These are phyloP conservation scores for Moniliophthora roreri DNA, from an alignment of 1,284 basidiomycete genomes.

Conservation along the genomic window DNA sequence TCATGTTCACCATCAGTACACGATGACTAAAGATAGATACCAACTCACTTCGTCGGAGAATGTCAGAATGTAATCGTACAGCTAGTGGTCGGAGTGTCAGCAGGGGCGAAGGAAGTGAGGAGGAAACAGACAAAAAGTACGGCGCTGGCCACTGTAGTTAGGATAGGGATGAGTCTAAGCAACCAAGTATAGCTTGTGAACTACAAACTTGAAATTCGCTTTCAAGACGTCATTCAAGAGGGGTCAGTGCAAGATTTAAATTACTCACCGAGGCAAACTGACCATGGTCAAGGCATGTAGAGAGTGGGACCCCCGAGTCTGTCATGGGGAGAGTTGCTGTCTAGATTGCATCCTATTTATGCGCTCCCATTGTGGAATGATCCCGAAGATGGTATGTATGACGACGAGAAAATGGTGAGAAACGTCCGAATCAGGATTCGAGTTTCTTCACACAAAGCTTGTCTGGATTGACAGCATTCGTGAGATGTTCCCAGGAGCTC, in stretches of 20 bases:
- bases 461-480: too few species aligned
- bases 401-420: too few species aligned
- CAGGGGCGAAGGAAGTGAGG: neutral
- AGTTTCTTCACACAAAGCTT: too few species aligned
- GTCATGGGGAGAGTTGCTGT: neutral
- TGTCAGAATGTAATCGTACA: constrained; percentile 1
- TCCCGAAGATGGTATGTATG: too few species aligned
- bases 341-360: neutral
- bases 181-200: too few species aligned
- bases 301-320: neutral
- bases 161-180: neutral
- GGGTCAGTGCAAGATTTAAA: neutral
- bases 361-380: too few species aligned
- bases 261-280: neutral
- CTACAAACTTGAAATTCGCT: neutral
- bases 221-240: neutral
- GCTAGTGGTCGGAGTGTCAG: neutral
- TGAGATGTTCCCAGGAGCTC: too few species aligned
- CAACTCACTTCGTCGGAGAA: constrained; percentile 1
- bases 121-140: neutral
- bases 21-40: neutral
- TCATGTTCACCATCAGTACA: neutral
- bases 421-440: too few species aligned
- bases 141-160: constrained; percentile 1
- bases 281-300: neutral